Evolutionary conservation across 1,139 yeast genomes (phyloP), one percentile per base, ranked within the genome.

Genomic region (Magnusiomyces suaveolens): DNA sequence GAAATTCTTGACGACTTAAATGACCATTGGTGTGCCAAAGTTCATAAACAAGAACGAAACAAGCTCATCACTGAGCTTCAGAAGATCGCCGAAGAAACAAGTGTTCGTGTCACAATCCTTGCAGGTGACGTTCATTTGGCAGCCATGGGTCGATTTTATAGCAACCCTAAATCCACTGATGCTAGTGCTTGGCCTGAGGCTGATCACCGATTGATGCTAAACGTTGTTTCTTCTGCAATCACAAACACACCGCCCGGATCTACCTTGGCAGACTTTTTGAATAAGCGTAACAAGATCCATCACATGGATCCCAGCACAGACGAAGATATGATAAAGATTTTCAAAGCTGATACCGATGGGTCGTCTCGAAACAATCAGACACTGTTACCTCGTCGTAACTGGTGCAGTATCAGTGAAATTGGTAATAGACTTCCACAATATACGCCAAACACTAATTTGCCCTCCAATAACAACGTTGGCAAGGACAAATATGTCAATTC

Each of bases 81-180:
- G 60, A 78, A 78, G 50, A 79, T 86, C 63, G 88, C 92, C 2
- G 78, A 85, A 43, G 62, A 70, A 32, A 69, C 78, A 60, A 83
- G 84, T 2, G 81, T 86, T 6, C 76, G 98, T 62, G 71, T 90
- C 54, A 88, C 97, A 3, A 83, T 90, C 58, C 73, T 90, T 47
- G 81, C 90, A 10, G 98, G 98, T 24, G 98, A 90, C 66, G 97
- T 92, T 50, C 98, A 92, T 70, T 75, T 90, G 64, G 83, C 92
- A 56, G 86, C 90, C 55, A 71, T 89, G 59, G 95, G 96, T 18
- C 76, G 96, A 62, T 78, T 90, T 68, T 79, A 80, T 64, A 74
- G 89, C 20, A 78, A 63, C 72, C 48, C 48, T n/a, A n/a, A n/a
- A 23, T 2, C 12, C 4, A 21, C 44, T 3, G 33, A 12, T 6